Percentiles rank a stretch among this genome's conserved stretches.
phyloP scores from a whole-genome alignment of 176 grass and related monocot genomes.

The Eremochloa ophiuroides region DNA sequence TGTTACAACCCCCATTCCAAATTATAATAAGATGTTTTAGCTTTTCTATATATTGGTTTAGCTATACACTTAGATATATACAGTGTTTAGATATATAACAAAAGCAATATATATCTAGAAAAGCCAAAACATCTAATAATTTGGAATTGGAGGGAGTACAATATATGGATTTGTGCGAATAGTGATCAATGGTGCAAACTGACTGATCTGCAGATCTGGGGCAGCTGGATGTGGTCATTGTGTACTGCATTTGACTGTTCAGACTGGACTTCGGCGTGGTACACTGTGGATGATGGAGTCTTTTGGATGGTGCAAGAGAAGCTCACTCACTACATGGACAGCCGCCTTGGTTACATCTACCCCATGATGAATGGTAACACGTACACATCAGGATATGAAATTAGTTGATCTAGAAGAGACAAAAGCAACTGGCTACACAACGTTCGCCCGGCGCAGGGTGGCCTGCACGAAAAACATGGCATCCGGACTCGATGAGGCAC shows the following conservation, averaged over 20 bases:
- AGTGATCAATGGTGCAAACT: no score
- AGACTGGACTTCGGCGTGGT: neutral
- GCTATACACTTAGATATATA: no score
- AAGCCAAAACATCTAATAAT: no score
- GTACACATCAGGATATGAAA: neutral
- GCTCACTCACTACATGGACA: neutral
- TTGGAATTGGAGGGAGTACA: no score
- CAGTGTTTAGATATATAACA: no score
- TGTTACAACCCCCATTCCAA: no score
- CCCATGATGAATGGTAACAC: neutral
- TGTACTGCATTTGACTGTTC: neutral
- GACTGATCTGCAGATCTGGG: no score
- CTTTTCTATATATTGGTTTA: no score
- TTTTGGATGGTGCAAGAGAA: neutral
- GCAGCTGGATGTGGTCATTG: no score
- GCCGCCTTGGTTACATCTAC: neutral
- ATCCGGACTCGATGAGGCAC: neutral
- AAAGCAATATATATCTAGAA: no score
- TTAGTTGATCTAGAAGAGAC: neutral
- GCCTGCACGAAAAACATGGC: neutral
- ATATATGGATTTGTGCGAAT: no score
- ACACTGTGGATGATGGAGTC: neutral
- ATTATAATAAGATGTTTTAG: no score
- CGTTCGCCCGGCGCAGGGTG: neutral
- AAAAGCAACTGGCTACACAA: neutral